These are phyloP conservation scores for Cajanus cajan DNA, from an alignment of 306 rosid species.

Conservation along the genomic window DNA sequence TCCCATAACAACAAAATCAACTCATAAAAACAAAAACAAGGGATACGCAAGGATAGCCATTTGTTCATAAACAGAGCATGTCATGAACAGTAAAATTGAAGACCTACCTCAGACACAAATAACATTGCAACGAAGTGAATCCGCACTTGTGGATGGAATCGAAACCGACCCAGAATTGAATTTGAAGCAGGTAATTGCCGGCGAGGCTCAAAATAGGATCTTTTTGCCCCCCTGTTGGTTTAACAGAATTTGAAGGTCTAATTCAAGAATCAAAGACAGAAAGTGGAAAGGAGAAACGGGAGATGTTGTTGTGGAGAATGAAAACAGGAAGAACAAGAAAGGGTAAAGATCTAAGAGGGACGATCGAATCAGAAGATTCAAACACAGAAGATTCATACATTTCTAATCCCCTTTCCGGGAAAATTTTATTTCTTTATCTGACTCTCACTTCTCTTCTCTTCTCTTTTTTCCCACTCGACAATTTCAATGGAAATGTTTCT, in stretches of 20 bases:
- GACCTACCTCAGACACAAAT: constrained; percentile 33
- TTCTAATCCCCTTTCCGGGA: constrained; percentile 11
- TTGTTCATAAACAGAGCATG: neutral
- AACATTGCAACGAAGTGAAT: constrained; percentile 18
- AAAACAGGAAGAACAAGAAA: constrained; percentile 5
- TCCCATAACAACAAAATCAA: constrained; percentile 19
- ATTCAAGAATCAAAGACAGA: neutral
- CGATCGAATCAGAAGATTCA: constrained; percentile 36
- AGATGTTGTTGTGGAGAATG: neutral
- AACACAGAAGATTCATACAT: constrained; percentile 30
- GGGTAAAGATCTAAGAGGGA: constrained; percentile 3
- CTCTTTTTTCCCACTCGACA: neutral
- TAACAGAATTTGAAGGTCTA: constrained; percentile 21
- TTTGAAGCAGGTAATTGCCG: neutral
- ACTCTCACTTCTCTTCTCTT: neutral
- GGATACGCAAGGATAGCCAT: neutral
- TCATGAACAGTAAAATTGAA: too few relatives aligned
- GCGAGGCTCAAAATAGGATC: constrained; percentile 23
- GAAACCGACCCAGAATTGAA: constrained; percentile 36
- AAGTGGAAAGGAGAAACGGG: neutral
- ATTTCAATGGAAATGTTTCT: constrained; percentile 19
- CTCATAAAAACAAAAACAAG: neutral
- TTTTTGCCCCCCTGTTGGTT: constrained; percentile 14
- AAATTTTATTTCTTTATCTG: neutral
- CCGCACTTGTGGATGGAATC: constrained; percentile 5